These are phyloP conservation scores for Cladosporium sp. DNA, from an alignment of 2,329 filamentous ascomycete genomes.

Conservation along the genomic window DNA sequence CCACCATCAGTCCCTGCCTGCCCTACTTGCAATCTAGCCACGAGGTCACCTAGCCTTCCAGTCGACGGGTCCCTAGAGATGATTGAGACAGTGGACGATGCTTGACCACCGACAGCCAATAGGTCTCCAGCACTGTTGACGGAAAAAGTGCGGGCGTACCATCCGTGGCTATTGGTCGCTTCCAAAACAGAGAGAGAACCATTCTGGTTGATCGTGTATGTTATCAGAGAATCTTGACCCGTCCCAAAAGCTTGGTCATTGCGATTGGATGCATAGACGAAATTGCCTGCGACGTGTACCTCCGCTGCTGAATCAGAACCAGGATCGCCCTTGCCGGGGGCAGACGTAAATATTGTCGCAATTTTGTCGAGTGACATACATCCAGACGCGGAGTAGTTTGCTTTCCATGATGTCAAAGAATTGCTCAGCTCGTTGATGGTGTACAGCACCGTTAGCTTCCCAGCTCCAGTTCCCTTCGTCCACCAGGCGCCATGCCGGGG, in stretches of 20 bases:
- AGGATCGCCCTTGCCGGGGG: constrained; percentile 32
- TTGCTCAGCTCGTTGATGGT: constrained; percentile 38
- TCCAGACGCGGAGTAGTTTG: constrained; percentile 32
- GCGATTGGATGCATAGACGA: constrained; percentile 38
- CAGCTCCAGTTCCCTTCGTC: constrained; percentile 29
- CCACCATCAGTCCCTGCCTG: constrained; percentile 3
- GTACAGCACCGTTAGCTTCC: constrained; percentile 28
- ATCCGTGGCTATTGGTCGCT: constrained; percentile 33
- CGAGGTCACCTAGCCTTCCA: background rate
- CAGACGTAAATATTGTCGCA: constrained; percentile 37
- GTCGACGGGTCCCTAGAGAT: background rate
- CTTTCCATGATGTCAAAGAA: constrained; percentile 34
- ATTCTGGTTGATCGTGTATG: constrained; percentile 34
- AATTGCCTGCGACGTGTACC: constrained; percentile 35
- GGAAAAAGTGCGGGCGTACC: constrained; percentile 38
- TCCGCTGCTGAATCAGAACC: constrained; percentile 33
- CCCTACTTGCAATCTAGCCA: constrained; percentile 12
- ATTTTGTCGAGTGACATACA: constrained; percentile 35
- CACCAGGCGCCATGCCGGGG: constrained; percentile 46
- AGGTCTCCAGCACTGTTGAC: constrained; percentile 17
- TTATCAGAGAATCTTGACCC: constrained; percentile 35
- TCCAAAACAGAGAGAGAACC: constrained; percentile 35
- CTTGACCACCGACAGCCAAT: constrained; percentile 16
- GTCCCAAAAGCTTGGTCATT: constrained; percentile 38
- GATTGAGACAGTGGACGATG: constrained; percentile 18